Percentiles rank a stretch among this genome's conserved stretches.
Evolutionary conservation across 75 land plant species (phyloP).

Genomic region (Adiantum capillusveneris): DNA sequence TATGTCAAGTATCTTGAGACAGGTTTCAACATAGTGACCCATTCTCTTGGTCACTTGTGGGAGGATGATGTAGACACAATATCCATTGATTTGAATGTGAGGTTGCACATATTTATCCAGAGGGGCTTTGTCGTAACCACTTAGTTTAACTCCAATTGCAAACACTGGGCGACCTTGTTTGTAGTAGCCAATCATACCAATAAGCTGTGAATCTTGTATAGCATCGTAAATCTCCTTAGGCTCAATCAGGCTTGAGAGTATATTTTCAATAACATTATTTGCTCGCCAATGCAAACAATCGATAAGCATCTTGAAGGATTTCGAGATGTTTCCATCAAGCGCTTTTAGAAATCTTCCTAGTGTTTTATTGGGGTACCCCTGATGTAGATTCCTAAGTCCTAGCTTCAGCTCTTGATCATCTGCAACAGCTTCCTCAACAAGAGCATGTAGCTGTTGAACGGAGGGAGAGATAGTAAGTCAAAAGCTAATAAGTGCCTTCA

Average conservation of each 20-base stretch:
- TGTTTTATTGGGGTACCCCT: conserved; percentile 53
- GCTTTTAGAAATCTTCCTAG: conserved; percentile 76
- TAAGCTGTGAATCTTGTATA: conserved; percentile 45
- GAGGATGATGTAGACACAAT: conserved; percentile 75
- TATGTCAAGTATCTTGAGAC: conserved; percentile 90
- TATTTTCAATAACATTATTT: conserved; percentile 75
- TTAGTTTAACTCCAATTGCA: conserved; percentile 79
- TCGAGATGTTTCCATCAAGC: conserved; percentile 77
- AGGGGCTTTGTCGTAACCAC: conserved; percentile 91
- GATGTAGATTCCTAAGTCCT: conserved; percentile 50
- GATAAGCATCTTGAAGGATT: conserved; percentile 91
- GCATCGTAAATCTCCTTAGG: conserved; percentile 35
- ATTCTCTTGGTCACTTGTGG: conserved; percentile 54
- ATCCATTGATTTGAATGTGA: conserved; percentile 96
- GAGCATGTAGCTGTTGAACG: too few species aligned
- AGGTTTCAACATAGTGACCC: conserved; percentile 57
- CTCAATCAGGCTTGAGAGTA: conserved; percentile 59
- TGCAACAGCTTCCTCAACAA: too few species aligned
- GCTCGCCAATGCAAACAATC: conserved; percentile 89
- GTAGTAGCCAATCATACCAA: conserved; percentile 63
- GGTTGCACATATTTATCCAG: conserved; percentile 96
- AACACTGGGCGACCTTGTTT: conserved; percentile 91
- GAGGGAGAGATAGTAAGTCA: too few species aligned
- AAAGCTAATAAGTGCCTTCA: too few species aligned
- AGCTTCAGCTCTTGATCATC: too few species aligned